These are phyloP conservation scores for Alternaria infectoria DNA, from an alignment of 2,329 filamentous ascomycete species.

Conservation along the genomic window DNA sequence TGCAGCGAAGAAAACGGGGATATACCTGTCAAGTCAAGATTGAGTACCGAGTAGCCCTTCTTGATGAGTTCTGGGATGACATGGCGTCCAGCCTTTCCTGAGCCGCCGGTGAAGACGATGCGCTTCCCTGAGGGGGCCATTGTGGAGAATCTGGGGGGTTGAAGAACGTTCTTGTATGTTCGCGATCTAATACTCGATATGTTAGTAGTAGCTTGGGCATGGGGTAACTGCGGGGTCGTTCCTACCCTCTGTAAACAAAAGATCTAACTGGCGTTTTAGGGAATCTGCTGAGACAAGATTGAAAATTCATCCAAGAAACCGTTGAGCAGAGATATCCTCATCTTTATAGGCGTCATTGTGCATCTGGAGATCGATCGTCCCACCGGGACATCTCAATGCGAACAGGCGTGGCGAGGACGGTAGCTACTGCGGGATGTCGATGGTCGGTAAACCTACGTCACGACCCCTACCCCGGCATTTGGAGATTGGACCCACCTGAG, in stretches of 20 bases:
- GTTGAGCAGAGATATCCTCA: not conserved
- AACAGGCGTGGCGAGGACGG: constrained; percentile 10
- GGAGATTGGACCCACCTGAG: constrained; percentile 10
- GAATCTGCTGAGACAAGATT: not conserved
- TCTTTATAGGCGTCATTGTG: constrained; percentile 19
- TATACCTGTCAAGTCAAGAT: constrained; percentile 56
- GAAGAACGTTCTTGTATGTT: not conserved
- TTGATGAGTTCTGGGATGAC: constrained; percentile 60
- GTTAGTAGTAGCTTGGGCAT: not conserved
- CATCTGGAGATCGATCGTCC: constrained; percentile 4
- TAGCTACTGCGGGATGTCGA: not conserved
- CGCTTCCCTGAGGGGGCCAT: constrained; percentile 47
- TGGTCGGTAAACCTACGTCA: constrained; percentile 28
- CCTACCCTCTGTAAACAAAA: not conserved
- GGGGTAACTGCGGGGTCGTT: constrained; percentile 1
- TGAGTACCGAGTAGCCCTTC: constrained; percentile 60
- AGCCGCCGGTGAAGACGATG: constrained; percentile 56
- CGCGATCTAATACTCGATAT: not conserved
- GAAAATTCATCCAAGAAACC: not conserved
- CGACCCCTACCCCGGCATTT: constrained; percentile 14
- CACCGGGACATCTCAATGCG: constrained; percentile 16
- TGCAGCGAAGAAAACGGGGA: not conserved
- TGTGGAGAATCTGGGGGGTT: not conserved
- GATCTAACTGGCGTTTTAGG: not conserved
- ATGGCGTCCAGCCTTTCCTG: constrained; percentile 60